These are phyloP conservation scores for Fusarium floridanum DNA, from an alignment of 2,329 filamentous ascomycete genomes.

Conservation along the genomic window DNA sequence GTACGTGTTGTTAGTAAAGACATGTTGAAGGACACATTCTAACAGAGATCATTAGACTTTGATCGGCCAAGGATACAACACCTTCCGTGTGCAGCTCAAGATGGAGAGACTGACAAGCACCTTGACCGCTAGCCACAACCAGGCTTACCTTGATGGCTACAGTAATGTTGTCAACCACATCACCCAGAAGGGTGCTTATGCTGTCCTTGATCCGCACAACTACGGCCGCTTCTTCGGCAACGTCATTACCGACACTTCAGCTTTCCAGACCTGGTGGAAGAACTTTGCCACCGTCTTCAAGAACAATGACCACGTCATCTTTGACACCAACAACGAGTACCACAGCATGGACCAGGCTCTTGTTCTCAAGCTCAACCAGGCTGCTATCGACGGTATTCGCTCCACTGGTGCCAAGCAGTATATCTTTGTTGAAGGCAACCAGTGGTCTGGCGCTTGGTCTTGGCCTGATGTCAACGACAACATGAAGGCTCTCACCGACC, in stretches of 20 bases:
- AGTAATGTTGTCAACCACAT: conserved; percentile 50
- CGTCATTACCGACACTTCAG: conserved; percentile 65
- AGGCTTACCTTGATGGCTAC: conserved; percentile 55
- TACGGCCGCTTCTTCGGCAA: conserved; percentile 67
- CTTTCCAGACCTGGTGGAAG: conserved; percentile 70
- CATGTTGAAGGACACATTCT: accelerated
- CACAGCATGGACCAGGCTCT: conserved; percentile 71
- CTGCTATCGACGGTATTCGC: conserved; percentile 73
- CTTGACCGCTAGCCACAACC: conserved; percentile 56
- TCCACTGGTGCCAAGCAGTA: conserved; percentile 69
- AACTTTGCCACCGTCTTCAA: conserved; percentile 67
- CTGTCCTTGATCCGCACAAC: conserved; percentile 72
- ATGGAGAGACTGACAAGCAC: conserved; percentile 64
- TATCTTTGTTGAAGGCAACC: conserved; percentile 70
- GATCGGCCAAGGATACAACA: conserved; percentile 66
- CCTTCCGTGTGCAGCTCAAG: conserved; percentile 67
- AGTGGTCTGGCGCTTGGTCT: conserved; percentile 65
- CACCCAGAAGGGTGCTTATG: conserved; percentile 61
- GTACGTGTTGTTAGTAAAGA: conserved; percentile 35
- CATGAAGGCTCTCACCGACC: conserved; percentile 60
- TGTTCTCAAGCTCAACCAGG: conserved; percentile 72
- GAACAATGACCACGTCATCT: conserved; percentile 67
- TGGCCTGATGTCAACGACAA: conserved; percentile 58
- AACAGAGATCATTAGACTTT: conserved; percentile 55
- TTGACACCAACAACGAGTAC: conserved; percentile 78